Base-by-base conservation (phyloP, 2,329 filamentous ascomycete species). In the Cadophora malorum region DNA sequence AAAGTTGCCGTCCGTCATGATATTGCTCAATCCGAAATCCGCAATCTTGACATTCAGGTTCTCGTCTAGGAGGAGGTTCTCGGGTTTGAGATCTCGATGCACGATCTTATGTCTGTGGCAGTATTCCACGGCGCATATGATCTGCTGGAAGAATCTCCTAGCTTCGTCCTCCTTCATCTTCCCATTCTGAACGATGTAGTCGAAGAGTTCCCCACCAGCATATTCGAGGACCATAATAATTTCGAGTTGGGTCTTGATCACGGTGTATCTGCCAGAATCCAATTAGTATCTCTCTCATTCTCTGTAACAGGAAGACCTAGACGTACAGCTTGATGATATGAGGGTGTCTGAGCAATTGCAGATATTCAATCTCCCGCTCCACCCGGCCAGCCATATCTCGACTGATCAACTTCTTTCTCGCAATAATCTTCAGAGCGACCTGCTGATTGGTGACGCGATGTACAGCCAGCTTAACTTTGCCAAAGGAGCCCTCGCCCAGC, bases 211-310 rank as follows among this genome's bases (percentile, higher is more conserved):
- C 69, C 93, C 93, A 70, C 96, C 96, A 52, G 96, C 96, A 80
- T 97, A 99, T 81, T 99, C 96, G 74, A 99, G 88, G 60, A 99
- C 96, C 96, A 99, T 99, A 80, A 98, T 96, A 78, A 99, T 99
- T 79, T 99, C 96, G 70, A 87, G 89, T 28, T 90, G 88, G 7
- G 95, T 97, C 71, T 97, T 97, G 79, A 99, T 98, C 72, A 99
- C 96, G 35, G 96, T 98, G 80, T 93, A 97, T 66, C 93, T 96
- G 75, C 52, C 5, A 45, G 23, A 14, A n/a, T 5, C 9, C 45
- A 16, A 68, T 80, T 69, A 79, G 78, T 66, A n/a, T n/a, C n/a
- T n/a, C n/a, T n/a, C n/a, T n/a, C n/a, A n/a, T n/a, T n/a, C n/a
- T n/a, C n/a, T n/a, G n/a, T n/a, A n/a, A n/a, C n/a, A n/a, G n/a